Evolutionary conservation across 495 filamentous ascomycete species (phyloP).

Genomic region (Penicillium maclennaniae): DNA sequence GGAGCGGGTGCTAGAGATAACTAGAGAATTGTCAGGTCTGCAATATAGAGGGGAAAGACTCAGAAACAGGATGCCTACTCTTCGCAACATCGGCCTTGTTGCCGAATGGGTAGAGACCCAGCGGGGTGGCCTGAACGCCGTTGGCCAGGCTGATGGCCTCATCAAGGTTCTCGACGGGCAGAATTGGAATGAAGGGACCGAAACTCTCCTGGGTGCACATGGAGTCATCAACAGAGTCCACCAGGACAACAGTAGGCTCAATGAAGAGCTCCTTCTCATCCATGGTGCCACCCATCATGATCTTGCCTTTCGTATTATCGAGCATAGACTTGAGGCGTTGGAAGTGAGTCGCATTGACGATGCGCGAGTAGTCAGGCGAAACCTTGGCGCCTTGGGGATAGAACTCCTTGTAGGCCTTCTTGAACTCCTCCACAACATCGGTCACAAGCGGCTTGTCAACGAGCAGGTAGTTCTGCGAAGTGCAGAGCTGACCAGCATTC

Average conservation of each 20-base stretch:
- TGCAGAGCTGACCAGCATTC: constrained; percentile 86
- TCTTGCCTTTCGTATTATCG: constrained; percentile 74
- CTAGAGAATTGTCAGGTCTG: constrained; percentile 27
- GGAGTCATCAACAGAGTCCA: constrained; percentile 70
- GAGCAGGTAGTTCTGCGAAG: constrained; percentile 84
- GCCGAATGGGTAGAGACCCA: constrained; percentile 83
- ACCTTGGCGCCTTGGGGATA: constrained; percentile 76
- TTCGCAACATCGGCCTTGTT: constrained; percentile 67
- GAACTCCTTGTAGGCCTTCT: constrained; percentile 68
- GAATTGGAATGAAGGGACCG: constrained; percentile 79
- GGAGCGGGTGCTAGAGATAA: constrained; percentile 62
- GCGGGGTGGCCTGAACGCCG: constrained; percentile 69
- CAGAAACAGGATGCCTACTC: constrained; percentile 35
- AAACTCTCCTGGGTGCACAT: constrained; percentile 81
- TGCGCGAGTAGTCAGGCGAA: constrained; percentile 70
- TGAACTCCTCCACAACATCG: constrained; percentile 70
- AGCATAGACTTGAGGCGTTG: constrained; percentile 84
- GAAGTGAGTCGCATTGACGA: constrained; percentile 76
- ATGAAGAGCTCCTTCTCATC: constrained; percentile 78
- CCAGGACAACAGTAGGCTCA: constrained; percentile 77
- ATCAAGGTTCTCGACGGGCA: constrained; percentile 70
- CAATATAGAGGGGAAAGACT: not conserved
- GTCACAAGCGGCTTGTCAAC: constrained; percentile 70
- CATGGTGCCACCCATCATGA: constrained; percentile 77
- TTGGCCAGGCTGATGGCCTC: constrained; percentile 77